These are phyloP conservation scores for Solanum paucissectum DNA, from an alignment of 257 asterid species.

Conservation along the genomic window DNA sequence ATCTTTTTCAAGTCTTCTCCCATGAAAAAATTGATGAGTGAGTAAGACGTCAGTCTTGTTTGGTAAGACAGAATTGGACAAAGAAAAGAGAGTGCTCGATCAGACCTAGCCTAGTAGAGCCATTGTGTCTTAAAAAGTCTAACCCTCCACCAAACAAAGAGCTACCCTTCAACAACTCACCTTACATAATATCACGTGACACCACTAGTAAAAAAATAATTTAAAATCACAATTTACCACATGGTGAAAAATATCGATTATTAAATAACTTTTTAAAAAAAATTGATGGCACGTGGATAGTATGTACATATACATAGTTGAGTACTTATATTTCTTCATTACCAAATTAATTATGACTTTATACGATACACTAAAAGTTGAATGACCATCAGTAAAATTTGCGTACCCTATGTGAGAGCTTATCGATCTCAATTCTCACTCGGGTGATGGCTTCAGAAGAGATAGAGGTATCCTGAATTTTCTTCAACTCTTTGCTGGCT, in stretches of 20 bases:
- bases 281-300: background rate
- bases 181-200: background rate
- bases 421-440: conserved; percentile 14
- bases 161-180: background rate
- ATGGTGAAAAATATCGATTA: background rate
- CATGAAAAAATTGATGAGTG: background rate
- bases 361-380: background rate
- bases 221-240: too few species aligned
- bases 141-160: background rate
- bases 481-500: conserved; percentile 16
- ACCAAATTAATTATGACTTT: background rate
- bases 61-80: background rate
- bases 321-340: background rate
- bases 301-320: background rate
- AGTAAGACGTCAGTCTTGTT: background rate
- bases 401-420: conserved; percentile 13
- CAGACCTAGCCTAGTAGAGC: background rate
- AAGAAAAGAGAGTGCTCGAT: background rate
- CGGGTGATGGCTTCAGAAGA: conserved; percentile 8
- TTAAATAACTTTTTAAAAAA: background rate
- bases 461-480: background rate
- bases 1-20: background rate
- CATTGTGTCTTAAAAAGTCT: background rate
- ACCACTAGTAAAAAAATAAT: too few species aligned
- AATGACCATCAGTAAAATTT: background rate